Conservation (phyloP, 352 stramenopile genomes). For the Phytopythium chamaehyphon region DNA sequence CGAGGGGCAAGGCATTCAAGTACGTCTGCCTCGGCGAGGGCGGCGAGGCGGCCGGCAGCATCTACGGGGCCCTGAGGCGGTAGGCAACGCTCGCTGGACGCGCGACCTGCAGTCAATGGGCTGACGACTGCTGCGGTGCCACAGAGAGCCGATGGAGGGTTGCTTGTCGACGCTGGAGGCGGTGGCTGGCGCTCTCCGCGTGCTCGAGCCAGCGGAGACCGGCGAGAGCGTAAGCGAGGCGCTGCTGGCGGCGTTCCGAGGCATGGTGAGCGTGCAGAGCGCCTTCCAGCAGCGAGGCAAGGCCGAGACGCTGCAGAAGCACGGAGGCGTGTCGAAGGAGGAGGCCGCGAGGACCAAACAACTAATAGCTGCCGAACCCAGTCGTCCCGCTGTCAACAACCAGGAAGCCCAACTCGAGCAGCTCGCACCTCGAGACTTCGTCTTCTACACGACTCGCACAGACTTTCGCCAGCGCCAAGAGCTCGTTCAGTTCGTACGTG, state of each 20-base stretch:
- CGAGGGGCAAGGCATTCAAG: slow-evolving; percentile 23
- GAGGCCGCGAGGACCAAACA: slow-evolving; percentile 25
- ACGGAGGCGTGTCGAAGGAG: slow-evolving; percentile 37
- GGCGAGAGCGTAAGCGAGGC: slow-evolving; percentile 14
- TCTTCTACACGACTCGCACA: slow-evolving; percentile 50
- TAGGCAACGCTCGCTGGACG: slow-evolving; percentile 8
- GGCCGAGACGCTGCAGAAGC: slow-evolving; percentile 24
- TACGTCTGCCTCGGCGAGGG: slow-evolving; percentile 42
- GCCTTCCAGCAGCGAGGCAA: slow-evolving; percentile 30
- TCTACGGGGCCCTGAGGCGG: slow-evolving; percentile 60
- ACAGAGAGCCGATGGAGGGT: slow-evolving; percentile 67
- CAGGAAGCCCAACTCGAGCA: background rate
- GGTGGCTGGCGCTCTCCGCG: slow-evolving; percentile 37
- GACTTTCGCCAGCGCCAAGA: slow-evolving; percentile 58
- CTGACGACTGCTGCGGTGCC: background rate
- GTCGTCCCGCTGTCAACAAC: background rate
- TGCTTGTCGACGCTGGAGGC: slow-evolving; percentile 76
- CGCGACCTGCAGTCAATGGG: background rate
- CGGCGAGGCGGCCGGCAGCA: slow-evolving; percentile 18
- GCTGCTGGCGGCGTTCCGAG: slow-evolving; percentile 43
- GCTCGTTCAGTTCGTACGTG: slow-evolving; percentile 43
- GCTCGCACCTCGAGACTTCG: slow-evolving; percentile 32
- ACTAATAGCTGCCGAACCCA: slow-evolving; percentile 2
- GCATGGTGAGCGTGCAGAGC: slow-evolving; percentile 56
- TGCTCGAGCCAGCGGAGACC: slow-evolving; percentile 31